Evolutionary conservation across 169 alveolate species (phyloP).

Genomic region (Theileria sp.): DNA sequence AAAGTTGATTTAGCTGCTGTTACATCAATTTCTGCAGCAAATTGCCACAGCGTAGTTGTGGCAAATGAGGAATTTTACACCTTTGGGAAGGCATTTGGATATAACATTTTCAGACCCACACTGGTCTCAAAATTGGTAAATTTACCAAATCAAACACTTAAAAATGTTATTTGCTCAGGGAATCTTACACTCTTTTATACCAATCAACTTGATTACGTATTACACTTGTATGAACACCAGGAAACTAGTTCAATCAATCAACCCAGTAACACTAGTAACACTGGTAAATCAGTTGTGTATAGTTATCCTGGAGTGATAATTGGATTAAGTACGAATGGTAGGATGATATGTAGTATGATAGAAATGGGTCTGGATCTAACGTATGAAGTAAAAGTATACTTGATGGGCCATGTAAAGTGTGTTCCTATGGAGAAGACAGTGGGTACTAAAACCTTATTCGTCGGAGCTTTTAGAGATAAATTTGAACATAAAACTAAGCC

Average conservation of each 20-base stretch:
- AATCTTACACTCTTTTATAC: constrained; percentile 41
- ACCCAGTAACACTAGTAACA: constrained; percentile 12
- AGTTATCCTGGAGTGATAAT: constrained; percentile 43
- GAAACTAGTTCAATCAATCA: no score
- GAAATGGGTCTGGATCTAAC: neutral
- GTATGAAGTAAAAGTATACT: constrained; percentile 11
- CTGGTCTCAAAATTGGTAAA: constrained; percentile 25
- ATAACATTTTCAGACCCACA: constrained; percentile 36
- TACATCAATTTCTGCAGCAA: constrained; percentile 23
- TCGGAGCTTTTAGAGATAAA: constrained; percentile 55
- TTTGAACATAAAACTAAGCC: constrained; percentile 42
- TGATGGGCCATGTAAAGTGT: constrained; percentile 55
- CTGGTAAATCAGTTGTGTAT: constrained; percentile 12
- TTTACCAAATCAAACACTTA: constrained; percentile 31
- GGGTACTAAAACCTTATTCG: constrained; percentile 39
- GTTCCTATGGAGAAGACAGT: constrained; percentile 41
- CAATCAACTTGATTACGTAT: constrained; percentile 41
- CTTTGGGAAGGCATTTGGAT: constrained; percentile 46
- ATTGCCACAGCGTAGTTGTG: constrained; percentile 19
- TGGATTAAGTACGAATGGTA: constrained; percentile 52
- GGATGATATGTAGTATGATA: constrained; percentile 37
- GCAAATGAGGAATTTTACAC: constrained; percentile 29
- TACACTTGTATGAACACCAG: neutral
- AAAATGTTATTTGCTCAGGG: constrained; percentile 47
- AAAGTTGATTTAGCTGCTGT: constrained; percentile 25